Base-by-base conservation (phyloP, 257 asterid genomes). In the Ehretia macrophylla region DNA sequence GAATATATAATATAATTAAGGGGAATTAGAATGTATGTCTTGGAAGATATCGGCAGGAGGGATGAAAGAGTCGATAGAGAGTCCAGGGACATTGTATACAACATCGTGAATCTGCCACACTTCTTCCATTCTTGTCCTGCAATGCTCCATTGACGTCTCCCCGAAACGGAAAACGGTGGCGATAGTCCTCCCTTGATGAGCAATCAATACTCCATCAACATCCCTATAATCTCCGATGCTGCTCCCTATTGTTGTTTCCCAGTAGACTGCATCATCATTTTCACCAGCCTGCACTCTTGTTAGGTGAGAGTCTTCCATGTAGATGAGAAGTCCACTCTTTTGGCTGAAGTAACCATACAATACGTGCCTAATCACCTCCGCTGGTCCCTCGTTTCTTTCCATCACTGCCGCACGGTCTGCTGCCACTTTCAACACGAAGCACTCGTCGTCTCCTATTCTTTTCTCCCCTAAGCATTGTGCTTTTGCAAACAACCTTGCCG, bases 231-330 rank as follows among this genome's bases (percentile, higher is more conserved):
- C 95, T 0, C 79, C 85, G 37, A 84, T 75, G 69, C 79, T 75
- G 69, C 89, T 83, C 4, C 92, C 97, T 54, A 89, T 86, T 11
- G 95, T 86, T 10, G 97, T 89, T 71, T 89, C 97, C 97, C 96
- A 87, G 74, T 83, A 90, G 10, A 83, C 88, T 32, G 74, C 73
- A 10, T 42, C 47, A 3, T 71, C 94, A 55, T 71, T 67, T 1
- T 80, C 83, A 0, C 71, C 67, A 14, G 83, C 67, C 16, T 10
- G 1, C 2, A 90, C 89, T 63, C 95, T 62, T 40, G 92, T 78
- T 11, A 85, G 88, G 66, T 85, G 97, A 10, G 97, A 83, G 69
- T 88, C 97, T 64, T 86, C 95, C 78, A 88, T 75, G 81, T 86
- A 84, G 73, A 88, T 70, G 8, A 88, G 86, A 12, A 88, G 88